Evolutionary conservation across 805 yeast species (phyloP).

Genomic region (Kazachstania martiniae): DNA sequence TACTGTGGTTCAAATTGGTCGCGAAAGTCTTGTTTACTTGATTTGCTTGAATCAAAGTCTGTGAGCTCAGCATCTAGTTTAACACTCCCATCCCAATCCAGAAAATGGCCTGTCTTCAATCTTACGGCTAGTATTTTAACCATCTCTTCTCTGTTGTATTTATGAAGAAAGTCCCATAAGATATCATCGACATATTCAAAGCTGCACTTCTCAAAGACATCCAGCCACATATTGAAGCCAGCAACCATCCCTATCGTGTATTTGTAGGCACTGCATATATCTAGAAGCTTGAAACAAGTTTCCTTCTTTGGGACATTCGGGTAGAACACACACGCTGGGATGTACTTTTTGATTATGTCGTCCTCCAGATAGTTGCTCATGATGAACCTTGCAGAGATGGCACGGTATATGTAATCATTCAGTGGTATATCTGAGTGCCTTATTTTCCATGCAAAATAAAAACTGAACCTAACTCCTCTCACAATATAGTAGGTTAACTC

Average conservation of each 20-base stretch:
- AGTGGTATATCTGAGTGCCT: neutral
- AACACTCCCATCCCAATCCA: too few relatives aligned
- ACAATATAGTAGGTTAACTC: neutral
- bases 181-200: too few relatives aligned
- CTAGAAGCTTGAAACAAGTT: conserved; percentile 1
- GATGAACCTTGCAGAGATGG: conserved; percentile 1
- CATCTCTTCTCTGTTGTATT: too few relatives aligned
- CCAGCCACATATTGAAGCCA: neutral
- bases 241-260: neutral
- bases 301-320: conserved; percentile 2
- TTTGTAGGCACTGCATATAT: neutral
- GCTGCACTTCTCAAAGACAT: too few relatives aligned
- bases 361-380: conserved; percentile 3
- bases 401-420: neutral
- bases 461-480: conserved; percentile 1
- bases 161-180: too few relatives aligned
- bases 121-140: too few relatives aligned
- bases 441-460: conserved; percentile 1
- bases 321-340: conserved; percentile 1
- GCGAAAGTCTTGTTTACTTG: too few relatives aligned
- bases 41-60: too few relatives aligned
- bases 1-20: too few relatives aligned
- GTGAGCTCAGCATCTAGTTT: too few relatives aligned
- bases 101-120: too few relatives aligned
- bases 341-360: conserved; percentile 1